Percentiles rank a stretch among this genome's conserved stretches.
Conservation (phyloP, 495 filamentous ascomycete species). For the Daldinia vernicosa region DNA sequence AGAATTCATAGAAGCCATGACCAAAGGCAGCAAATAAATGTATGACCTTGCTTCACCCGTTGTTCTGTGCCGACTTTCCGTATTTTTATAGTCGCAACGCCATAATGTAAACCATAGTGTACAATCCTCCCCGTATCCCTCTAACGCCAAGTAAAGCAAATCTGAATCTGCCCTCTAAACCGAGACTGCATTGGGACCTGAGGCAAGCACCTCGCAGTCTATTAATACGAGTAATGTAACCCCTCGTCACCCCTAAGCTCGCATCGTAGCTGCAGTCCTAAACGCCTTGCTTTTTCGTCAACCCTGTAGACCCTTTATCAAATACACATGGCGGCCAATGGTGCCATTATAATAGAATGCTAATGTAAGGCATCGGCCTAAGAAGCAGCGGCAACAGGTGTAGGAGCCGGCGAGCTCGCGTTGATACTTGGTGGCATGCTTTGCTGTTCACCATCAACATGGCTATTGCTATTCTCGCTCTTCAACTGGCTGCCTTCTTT, state of each 20-base stretch:
- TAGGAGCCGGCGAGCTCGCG: constrained; percentile 56
- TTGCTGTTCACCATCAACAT: constrained; percentile 59
- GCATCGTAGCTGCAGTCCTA: constrained; percentile 9
- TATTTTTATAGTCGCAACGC: constrained; percentile 22
- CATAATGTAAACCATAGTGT: constrained; percentile 22
- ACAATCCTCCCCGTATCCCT: constrained; percentile 13
- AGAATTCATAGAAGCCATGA: background rate
- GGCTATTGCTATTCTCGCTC: constrained; percentile 76
- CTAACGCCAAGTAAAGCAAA: constrained; percentile 17
- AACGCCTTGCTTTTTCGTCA: constrained; percentile 40
- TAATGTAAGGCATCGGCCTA: constrained; percentile 9
- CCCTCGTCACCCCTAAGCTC: constrained; percentile 4
- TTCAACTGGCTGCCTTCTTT: constrained; percentile 72
- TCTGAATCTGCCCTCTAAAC: constrained; percentile 11
- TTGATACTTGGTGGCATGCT: constrained; percentile 52
- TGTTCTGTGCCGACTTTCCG: constrained; percentile 9
- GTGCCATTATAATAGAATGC: constrained; percentile 14
- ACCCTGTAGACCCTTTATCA: constrained; percentile 25
- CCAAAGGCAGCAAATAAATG: background rate
- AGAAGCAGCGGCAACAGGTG: constrained; percentile 45
- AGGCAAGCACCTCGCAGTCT: constrained; percentile 7
- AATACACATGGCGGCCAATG: constrained; percentile 19
- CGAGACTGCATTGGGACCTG: background rate
- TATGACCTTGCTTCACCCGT: constrained; percentile 12
- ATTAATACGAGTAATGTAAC: constrained; percentile 9